A percentile compares a stretch with the other conserved stretches of the same genome.
phyloP scores from a whole-genome alignment of 2,329 filamentous ascomycete species.

The Penicillium sp. region DNA sequence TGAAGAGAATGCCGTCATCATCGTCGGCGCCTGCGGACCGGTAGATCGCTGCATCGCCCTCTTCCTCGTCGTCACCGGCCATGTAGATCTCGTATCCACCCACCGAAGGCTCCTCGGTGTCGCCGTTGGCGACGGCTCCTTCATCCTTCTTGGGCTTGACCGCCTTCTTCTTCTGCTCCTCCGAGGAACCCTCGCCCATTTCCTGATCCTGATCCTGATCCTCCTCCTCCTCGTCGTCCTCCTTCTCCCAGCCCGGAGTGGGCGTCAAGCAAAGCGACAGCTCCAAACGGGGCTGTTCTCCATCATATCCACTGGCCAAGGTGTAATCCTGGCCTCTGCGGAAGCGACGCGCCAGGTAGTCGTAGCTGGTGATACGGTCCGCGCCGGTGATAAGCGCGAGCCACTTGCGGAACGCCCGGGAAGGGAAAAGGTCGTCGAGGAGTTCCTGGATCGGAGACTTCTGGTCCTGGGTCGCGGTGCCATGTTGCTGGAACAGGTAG shows the following conservation, averaged over 20 bases:
- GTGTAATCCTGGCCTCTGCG: conserved; percentile 83
- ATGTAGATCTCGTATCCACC: conserved; percentile 68
- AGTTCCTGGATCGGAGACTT: conserved; percentile 72
- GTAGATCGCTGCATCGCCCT: conserved; percentile 78
- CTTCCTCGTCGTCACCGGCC: conserved; percentile 66
- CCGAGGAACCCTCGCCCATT: conserved; percentile 30
- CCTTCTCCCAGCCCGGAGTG: conserved; percentile 71
- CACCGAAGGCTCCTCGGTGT: conserved; percentile 31
- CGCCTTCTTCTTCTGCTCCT: conserved; percentile 27
- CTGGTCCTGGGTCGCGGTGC: conserved; percentile 28
- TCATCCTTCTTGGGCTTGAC: conserved; percentile 31
- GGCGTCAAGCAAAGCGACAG: conserved; percentile 81
- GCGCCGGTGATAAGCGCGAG: conserved; percentile 72
- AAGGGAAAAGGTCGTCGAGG: conserved; percentile 72
- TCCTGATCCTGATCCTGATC: too few species aligned
- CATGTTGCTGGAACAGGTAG: conserved; percentile 66
- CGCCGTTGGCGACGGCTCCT: too few species aligned
- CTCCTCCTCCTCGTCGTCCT: conserved; percentile 49
- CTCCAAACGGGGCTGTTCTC: conserved; percentile 66
- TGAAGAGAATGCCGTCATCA: conserved; percentile 65
- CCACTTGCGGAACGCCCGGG: conserved; percentile 80
- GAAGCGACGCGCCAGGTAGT: conserved; percentile 78
- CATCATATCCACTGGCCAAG: conserved; percentile 72
- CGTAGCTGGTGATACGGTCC: conserved; percentile 55
- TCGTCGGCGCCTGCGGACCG: conserved; percentile 57